Conservation (phyloP, 73 alveolate genomes). For the Paramecium sexaurelia region DNA sequence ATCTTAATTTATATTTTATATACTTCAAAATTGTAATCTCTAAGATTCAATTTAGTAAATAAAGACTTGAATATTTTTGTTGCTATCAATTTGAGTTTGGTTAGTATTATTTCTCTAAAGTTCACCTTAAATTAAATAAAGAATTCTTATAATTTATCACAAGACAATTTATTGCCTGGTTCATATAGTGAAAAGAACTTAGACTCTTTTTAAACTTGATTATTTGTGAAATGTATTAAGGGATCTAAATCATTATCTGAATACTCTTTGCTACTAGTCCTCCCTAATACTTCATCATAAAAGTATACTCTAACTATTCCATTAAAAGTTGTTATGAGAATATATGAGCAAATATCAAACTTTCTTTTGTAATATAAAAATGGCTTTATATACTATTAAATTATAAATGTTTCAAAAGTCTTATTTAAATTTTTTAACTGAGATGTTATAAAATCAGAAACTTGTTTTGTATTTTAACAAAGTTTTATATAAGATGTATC, state of each 20-base stretch:
- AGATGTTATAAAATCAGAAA: not conserved
- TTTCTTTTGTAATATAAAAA: conserved; percentile 52
- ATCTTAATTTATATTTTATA: not conserved
- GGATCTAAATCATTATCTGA: conserved; percentile 1
- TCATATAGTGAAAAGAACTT: not conserved
- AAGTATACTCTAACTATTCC: conserved; percentile 51
- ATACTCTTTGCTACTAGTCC: conserved; percentile 60
- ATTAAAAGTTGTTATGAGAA: conserved; percentile 33
- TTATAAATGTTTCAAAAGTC: not conserved
- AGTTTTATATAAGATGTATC: not conserved
- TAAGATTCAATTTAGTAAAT: not conserved
- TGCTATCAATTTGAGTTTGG: not conserved
- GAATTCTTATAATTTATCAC: conserved; percentile 40
- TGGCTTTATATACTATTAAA: conserved; percentile 24
- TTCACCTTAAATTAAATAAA: not conserved
- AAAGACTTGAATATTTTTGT: not conserved
- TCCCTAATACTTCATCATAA: conserved; percentile 59
- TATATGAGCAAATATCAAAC: conserved; percentile 64
- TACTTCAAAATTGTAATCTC: conserved; percentile 16
- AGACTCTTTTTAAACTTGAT: not conserved
- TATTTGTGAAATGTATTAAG: conserved; percentile 38
- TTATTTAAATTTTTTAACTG: not conserved
- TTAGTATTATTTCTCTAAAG: not conserved
- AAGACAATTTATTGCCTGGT: conserved; percentile 55
- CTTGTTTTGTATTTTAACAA: conserved; percentile 19